Percentiles rank a stretch among this genome's conserved stretches.
Conservation (phyloP, 2,329 filamentous ascomycete species). For the Aspergillus calidoustus region DNA sequence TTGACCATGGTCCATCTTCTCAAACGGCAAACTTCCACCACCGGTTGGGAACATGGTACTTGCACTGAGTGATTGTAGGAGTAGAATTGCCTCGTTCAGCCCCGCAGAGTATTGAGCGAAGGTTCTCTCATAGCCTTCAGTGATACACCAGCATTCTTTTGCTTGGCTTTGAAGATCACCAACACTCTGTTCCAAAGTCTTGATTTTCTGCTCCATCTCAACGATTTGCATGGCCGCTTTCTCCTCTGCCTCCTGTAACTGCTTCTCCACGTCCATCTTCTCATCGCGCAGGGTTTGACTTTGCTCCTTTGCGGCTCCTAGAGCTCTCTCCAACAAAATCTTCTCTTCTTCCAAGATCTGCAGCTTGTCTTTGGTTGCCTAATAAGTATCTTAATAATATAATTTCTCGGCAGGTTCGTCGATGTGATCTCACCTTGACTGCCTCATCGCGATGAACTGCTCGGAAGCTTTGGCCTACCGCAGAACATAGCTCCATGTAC, state of each 20-base stretch:
- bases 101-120: slow-evolving; percentile 10
- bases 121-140: slow-evolving; percentile 10
- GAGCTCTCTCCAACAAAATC: background rate
- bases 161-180: background rate
- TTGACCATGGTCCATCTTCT: no score
- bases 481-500: slow-evolving; percentile 31
- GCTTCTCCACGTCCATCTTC: background rate
- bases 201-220: background rate
- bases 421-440: background rate
- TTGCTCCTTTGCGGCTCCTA: background rate
- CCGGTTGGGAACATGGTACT: background rate
- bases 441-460: slow-evolving; percentile 9
- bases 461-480: slow-evolving; percentile 16
- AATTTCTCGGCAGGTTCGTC: no score
- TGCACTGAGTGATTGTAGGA: slow-evolving; percentile 4
- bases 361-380: background rate
- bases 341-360: background rate
- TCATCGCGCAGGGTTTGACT: background rate
- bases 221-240: background rate
- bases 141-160: slow-evolving; percentile 7
- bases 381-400: background rate
- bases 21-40: background rate
- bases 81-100: background rate
- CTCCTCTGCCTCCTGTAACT: background rate
- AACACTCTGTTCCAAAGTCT: background rate